Evolutionary conservation across 495 filamentous ascomycete genomes (phyloP).

Genomic region (Daldinia caldariorum): DNA sequence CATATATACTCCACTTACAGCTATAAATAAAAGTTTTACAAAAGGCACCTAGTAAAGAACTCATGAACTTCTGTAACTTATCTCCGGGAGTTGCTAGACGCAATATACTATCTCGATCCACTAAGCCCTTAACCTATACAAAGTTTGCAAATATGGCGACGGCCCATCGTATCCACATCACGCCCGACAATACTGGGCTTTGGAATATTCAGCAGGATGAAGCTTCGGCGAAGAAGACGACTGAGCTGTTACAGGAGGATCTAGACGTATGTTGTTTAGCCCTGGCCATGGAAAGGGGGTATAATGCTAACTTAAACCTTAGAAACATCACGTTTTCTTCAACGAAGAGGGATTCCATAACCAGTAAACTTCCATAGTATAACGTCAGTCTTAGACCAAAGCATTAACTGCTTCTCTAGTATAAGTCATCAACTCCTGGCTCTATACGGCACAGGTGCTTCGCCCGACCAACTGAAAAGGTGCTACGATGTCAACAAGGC

Average conservation of each 20-base stretch:
- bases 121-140: not conserved
- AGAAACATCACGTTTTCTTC: constrained; percentile 81
- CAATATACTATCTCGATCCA: constrained; percentile 14
- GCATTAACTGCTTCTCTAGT: constrained; percentile 49
- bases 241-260: constrained; percentile 77
- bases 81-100: constrained; percentile 12
- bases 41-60: constrained; percentile 1
- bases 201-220: constrained; percentile 63
- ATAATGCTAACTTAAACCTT: constrained; percentile 9
- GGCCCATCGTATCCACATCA: constrained; percentile 67
- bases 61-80: constrained; percentile 2
- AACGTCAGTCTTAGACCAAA: not conserved
- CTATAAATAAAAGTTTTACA: too few relatives aligned
- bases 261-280: constrained; percentile 58
- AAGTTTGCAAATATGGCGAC: constrained; percentile 66
- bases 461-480: constrained; percentile 62
- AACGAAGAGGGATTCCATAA: constrained; percentile 74
- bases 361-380: constrained; percentile 50
- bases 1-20: too few relatives aligned
- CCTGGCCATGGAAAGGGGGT: not conserved
- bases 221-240: constrained; percentile 67
- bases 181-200: constrained; percentile 65
- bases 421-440: constrained; percentile 79
- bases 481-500: constrained; percentile 66
- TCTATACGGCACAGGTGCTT: constrained; percentile 78